Evolutionary conservation across 306 rosid genomes (phyloP).

Genomic region (Cucurbita argyrosperma): DNA sequence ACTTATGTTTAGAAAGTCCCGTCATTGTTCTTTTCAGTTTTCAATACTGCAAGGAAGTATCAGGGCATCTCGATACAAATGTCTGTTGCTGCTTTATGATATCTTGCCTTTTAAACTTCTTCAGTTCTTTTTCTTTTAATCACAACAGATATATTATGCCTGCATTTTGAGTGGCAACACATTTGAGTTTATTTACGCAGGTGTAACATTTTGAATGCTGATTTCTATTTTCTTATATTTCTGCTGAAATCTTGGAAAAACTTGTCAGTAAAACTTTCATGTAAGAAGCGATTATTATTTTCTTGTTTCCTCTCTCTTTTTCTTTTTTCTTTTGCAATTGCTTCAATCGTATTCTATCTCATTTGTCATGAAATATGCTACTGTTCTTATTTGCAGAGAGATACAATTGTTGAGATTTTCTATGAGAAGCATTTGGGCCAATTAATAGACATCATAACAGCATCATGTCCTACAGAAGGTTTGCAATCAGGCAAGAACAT

Average conservation of each 20-base stretch:
- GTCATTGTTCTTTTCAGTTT: not conserved
- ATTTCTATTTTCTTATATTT: slow-evolving; percentile 36
- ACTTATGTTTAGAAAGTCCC: not conserved
- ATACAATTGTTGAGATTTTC: slow-evolving; percentile 69
- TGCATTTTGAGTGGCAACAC: slow-evolving; percentile 13
- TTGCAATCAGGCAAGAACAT: slow-evolving; percentile 27
- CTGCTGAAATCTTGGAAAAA: slow-evolving; percentile 43
- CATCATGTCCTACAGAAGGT: slow-evolving; percentile 60
- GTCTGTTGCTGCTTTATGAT: slow-evolving; percentile 4
- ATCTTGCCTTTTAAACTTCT: not conserved
- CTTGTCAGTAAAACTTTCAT: slow-evolving; percentile 38
- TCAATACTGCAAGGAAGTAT: not conserved
- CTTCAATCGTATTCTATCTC: slow-evolving; percentile 8
- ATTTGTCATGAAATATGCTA: slow-evolving; percentile 7
- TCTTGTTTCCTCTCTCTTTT: not conserved
- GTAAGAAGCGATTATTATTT: slow-evolving; percentile 17
- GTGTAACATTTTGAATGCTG: slow-evolving; percentile 37
- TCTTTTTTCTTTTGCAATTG: not conserved
- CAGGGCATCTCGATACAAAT: not conserved
- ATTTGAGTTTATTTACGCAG: slow-evolving; percentile 27
- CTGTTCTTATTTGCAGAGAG: slow-evolving; percentile 48
- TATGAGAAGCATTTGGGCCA: slow-evolving; percentile 88
- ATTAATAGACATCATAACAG: slow-evolving; percentile 58
- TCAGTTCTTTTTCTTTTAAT: not conserved
- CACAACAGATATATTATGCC: slow-evolving; percentile 7